Evolutionary conservation across 2,329 filamentous ascomycete species (phyloP).

Genomic region (Apiospora kogelbergensis): DNA sequence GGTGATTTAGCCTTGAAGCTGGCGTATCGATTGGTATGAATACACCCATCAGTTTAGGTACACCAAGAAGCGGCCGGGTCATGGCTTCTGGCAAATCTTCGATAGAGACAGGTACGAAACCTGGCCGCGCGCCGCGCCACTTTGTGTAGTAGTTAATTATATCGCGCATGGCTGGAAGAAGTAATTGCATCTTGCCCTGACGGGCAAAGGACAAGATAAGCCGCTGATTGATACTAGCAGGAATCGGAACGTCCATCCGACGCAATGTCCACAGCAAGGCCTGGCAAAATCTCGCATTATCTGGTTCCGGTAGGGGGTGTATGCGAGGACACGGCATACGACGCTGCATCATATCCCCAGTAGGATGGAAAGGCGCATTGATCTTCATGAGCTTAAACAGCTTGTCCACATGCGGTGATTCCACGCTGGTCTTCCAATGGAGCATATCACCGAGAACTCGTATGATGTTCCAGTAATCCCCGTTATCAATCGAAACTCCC

Average conservation of each 20-base stretch:
- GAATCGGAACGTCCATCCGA: constrained; percentile 39
- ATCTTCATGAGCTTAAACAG: constrained; percentile 30
- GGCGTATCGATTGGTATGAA: constrained; percentile 44
- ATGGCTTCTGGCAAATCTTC: constrained; percentile 40
- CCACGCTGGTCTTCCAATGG: constrained; percentile 32
- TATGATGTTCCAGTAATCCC: constrained; percentile 27
- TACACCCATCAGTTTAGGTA: constrained; percentile 32
- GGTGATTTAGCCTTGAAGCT: constrained; percentile 42
- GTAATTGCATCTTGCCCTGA: constrained; percentile 42
- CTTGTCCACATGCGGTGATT: constrained; percentile 26
- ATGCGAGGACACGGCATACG: too few relatives aligned
- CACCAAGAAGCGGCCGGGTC: constrained; percentile 31
- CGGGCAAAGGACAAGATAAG: constrained; percentile 45
- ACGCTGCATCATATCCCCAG: background rate
- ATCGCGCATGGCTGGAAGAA: constrained; percentile 44
- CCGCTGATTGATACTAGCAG: constrained; percentile 41
- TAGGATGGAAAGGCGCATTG: constrained; percentile 21
- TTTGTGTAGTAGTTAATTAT: constrained; percentile 40
- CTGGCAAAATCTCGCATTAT: constrained; percentile 30
- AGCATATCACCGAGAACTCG: constrained; percentile 39
- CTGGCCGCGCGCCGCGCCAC: constrained; percentile 25
- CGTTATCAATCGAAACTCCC: constrained; percentile 26
- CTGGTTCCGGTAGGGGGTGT: background rate
- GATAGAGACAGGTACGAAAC: constrained; percentile 43
- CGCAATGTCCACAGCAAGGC: constrained; percentile 27